phyloP scores from a whole-genome alignment of 805 yeast species.

The Cyberlindnera mycetangii region DNA sequence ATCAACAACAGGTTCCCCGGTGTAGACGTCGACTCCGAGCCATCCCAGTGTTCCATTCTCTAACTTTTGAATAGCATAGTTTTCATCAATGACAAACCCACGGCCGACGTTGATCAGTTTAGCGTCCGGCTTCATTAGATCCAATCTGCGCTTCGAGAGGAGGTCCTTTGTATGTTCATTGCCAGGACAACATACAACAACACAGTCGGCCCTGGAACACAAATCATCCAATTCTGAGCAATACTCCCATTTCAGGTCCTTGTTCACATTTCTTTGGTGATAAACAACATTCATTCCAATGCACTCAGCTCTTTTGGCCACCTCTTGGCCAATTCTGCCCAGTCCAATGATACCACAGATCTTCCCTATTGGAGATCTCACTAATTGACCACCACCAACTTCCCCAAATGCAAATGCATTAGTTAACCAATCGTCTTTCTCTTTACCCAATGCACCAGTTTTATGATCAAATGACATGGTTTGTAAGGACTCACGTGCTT shows the following conservation, averaged over 20 bases:
- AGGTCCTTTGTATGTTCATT: conserved; percentile 49
- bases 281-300: conserved; percentile 61
- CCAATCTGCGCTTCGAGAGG: conserved; percentile 41
- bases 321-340: conserved; percentile 57
- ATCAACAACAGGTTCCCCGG: conserved; percentile 47
- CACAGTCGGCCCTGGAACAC: conserved; percentile 43
- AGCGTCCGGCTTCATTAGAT: conserved; percentile 36
- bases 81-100: conserved; percentile 50
- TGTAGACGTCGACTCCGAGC: conserved; percentile 61
- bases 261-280: conserved; percentile 44
- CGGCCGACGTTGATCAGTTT: conserved; percentile 60
- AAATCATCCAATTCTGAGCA: conserved; percentile 35
- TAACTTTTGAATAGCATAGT: conserved; percentile 39
- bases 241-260: conserved; percentile 33
- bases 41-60: conserved; percentile 45
- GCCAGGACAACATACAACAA: conserved; percentile 58
- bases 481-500: conserved; percentile 36
- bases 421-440: conserved; percentile 19
- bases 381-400: conserved; percentile 33
- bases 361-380: conserved; percentile 44
- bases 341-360: conserved; percentile 55
- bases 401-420: conserved; percentile 37
- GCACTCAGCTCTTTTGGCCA: conserved; percentile 46
- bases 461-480: conserved; percentile 28
- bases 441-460: conserved; percentile 33